phyloP scores from a whole-genome alignment of 2,329 filamentous ascomycete genomes.

The Arthrobotrys conoides region DNA sequence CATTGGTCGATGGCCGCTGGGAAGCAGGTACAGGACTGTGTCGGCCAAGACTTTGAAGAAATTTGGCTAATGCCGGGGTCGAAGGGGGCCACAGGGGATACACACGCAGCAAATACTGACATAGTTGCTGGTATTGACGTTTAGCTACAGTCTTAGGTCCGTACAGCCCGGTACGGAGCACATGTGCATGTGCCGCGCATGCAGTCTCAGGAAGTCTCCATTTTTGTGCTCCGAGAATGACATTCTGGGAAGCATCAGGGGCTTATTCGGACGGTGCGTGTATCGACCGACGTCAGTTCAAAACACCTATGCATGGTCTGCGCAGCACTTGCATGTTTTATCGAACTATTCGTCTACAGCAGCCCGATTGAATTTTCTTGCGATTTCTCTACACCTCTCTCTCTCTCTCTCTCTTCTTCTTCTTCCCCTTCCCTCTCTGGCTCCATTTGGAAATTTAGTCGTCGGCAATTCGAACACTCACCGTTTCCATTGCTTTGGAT shows the following conservation, averaged over 20 bases:
- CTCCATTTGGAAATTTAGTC: background rate
- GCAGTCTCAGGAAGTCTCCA: slow-evolving; percentile 23
- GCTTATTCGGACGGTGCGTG: slow-evolving; percentile 5
- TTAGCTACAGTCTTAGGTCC: background rate
- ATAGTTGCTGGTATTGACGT: slow-evolving; percentile 14
- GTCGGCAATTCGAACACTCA: slow-evolving; percentile 21
- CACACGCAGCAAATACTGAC: background rate
- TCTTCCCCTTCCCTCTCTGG: background rate
- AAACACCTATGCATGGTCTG: background rate
- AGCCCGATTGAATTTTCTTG: slow-evolving; percentile 5
- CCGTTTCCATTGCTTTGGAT: background rate
- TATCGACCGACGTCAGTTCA: slow-evolving; percentile 39
- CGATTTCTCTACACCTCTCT: background rate
- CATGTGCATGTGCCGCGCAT: slow-evolving; percentile 37
- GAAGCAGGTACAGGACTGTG: slow-evolving; percentile 43
- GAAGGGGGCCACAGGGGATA: slow-evolving; percentile 34
- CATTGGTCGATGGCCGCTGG: slow-evolving; percentile 8
- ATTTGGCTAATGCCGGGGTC: slow-evolving; percentile 44
- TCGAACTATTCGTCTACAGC: slow-evolving; percentile 11
- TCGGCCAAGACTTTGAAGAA: slow-evolving; percentile 46
- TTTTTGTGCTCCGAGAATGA: slow-evolving; percentile 11
- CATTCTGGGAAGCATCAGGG: slow-evolving; percentile 28
- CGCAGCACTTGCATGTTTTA: slow-evolving; percentile 16
- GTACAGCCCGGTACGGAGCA: background rate
- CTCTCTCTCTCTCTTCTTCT: background rate